Base-by-base conservation (phyloP, 257 asterid genomes). In the Thymus mandschuricus region DNA sequence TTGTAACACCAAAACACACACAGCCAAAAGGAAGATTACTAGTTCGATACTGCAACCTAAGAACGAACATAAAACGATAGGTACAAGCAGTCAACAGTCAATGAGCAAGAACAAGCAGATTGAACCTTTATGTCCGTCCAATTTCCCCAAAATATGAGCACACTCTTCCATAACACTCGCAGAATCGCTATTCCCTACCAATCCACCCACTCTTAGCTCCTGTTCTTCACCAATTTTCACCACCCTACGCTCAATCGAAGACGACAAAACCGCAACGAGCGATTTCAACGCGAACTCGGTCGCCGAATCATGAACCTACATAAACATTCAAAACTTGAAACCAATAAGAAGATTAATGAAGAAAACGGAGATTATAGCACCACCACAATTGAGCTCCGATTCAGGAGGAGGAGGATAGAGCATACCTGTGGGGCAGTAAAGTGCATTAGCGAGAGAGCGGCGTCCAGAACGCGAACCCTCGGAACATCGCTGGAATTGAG, bases 401-500 rank as follows among this genome's bases (percentile, higher is more conserved):
- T 51, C 6, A 6, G 46, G 45, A 33, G 15, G 10, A 40, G 60
- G 10, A 40, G 60, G 28, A 10, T 5, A 54, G 49, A 64, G 66
- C 69, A 48, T 68, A 88, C 96, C 96, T 87, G 91, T 21, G 91
- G 90, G 58, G 88, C 87, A 8, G 87, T 74, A 84, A 87, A 86
- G 88, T 94, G 80, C 96, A 89, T 76, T 75, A 82, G 85, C 71
- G 96, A 87, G 48, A 91, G 92, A 28, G 97, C 87, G 40, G 92
- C 78, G 72, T 89, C 91, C 75, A 89, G 72, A 82, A 86, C 58
- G 71, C 83, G 79, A 76, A 75, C 76, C 71, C 84, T 69, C 33
- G 88, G 81, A 66, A 74, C 69, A 79, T 81, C 81, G 49, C 78
- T 74, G 68, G 80, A 82, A 81, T 91, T 89, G 82, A 91, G 87